A percentile compares a stretch with the other conserved stretches of the same genome.
Evolutionary conservation across 768 basidiomycete genomes (phyloP).

Genomic region (Boletus edulis): DNA sequence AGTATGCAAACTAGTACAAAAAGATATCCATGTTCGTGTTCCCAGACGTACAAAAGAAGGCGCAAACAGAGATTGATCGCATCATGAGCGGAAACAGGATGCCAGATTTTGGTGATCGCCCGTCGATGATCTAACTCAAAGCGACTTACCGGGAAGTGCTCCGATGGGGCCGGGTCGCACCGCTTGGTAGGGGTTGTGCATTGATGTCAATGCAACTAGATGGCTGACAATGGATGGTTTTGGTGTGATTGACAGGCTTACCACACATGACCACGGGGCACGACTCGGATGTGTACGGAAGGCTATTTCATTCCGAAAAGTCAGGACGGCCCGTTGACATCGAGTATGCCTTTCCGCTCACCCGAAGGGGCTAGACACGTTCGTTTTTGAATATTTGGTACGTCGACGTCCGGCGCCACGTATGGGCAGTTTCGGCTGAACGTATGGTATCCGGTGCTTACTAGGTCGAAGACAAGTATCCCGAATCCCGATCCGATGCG

Average conservation of each 20-base stretch:
- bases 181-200: conserved; percentile 23
- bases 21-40: conserved; percentile 45
- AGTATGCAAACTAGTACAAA: conserved; percentile 49
- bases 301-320: conserved; percentile 58
- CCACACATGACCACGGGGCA: conserved; percentile 36
- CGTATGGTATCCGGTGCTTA: too few relatives aligned
- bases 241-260: conserved; percentile 18
- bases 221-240: neutral
- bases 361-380: conserved; percentile 19
- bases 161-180: conserved; percentile 36
- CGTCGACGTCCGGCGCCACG: neutral
- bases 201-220: neutral
- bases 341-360: neutral
- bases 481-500: conserved; percentile 27
- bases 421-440: neutral
- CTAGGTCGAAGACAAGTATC: conserved; percentile 33
- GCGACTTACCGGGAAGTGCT: conserved; percentile 32
- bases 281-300: conserved; percentile 41
- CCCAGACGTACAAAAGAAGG: conserved; percentile 37
- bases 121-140: conserved; percentile 25
- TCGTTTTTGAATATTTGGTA: conserved; percentile 26
- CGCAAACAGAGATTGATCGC: conserved; percentile 37
- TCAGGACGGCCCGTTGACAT: neutral
- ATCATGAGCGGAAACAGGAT: conserved; percentile 31
- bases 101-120: conserved; percentile 29